phyloP scores from a whole-genome alignment of 108 stramenopile species.

The Bacterosira constricta region DNA sequence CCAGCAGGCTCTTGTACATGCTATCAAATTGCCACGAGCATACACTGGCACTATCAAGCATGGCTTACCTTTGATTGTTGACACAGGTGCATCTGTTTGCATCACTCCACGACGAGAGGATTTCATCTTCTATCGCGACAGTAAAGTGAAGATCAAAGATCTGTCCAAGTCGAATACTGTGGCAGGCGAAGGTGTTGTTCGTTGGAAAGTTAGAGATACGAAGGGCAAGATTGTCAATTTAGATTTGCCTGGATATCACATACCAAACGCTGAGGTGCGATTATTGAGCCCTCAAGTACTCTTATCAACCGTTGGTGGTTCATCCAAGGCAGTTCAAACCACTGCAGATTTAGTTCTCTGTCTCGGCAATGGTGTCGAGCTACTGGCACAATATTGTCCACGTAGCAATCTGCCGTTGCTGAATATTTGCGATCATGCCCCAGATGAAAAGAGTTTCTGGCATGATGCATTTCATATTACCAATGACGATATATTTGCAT shows the following conservation, averaged over 20 bases:
- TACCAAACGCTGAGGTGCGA: too few relatives aligned
- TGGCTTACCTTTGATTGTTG: too few relatives aligned
- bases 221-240: neutral
- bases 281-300: too few relatives aligned
- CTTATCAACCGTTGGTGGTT: neutral
- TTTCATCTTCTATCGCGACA: neutral
- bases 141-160: neutral
- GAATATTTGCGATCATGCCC: neutral
- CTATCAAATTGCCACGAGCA: too few relatives aligned
- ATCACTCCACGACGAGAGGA: neutral
- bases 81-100: too few relatives aligned
- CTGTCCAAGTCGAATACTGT: neutral
- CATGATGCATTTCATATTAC: neutral
- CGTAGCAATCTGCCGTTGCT: neutral
- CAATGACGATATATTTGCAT: neutral
- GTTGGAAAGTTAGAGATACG: neutral
- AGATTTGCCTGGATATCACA: neutral
- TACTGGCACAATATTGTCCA: neutral
- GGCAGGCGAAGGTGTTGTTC: neutral
- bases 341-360: neutral
- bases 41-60: too few relatives aligned
- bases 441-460: neutral
- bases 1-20: too few relatives aligned
- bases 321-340: neutral
- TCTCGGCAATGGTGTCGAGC: neutral